Evolutionary conservation across 176 grass and related monocot genomes (phyloP).

Genomic region (Thalia dealbata): DNA sequence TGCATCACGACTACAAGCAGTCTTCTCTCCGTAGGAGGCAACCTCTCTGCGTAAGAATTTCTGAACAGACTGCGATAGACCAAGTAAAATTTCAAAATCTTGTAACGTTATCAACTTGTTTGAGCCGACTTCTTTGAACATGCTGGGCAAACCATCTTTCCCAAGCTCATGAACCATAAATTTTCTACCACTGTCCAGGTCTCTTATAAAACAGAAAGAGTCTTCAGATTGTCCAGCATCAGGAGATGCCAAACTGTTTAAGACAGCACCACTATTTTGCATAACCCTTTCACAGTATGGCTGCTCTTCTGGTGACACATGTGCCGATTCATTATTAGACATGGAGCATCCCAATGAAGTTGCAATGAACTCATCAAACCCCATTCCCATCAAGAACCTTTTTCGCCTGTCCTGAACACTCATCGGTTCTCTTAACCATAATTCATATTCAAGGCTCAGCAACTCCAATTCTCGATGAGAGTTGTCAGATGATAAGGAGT

Average conservation of each 20-base stretch:
- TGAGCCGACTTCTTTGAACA: constrained; percentile 59
- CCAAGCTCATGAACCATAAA: constrained; percentile 29
- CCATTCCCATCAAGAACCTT: constrained; percentile 50
- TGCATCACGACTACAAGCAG: neutral
- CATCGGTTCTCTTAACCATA: constrained; percentile 38
- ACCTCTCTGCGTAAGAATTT: constrained; percentile 28
- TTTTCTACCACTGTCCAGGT: constrained; percentile 41
- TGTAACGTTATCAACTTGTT: constrained; percentile 50
- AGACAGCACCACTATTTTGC: constrained; percentile 1
- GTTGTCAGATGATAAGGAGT: constrained; percentile 40
- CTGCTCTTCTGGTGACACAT: constrained; percentile 1
- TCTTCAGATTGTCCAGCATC: constrained; percentile 19
- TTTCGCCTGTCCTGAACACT: constrained; percentile 75
- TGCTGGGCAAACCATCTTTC: constrained; percentile 23
- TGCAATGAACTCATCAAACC: constrained; percentile 36
- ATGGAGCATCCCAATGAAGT: constrained; percentile 18
- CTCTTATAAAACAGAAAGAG: constrained; percentile 28
- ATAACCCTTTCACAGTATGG: constrained; percentile 27
- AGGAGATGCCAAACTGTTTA: constrained; percentile 18
- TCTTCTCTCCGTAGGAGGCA: neutral
- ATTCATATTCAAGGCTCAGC: constrained; percentile 28
- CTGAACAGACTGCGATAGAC: constrained; percentile 40
- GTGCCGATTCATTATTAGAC: constrained; percentile 24
- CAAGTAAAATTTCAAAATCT: constrained; percentile 48
- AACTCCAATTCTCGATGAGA: constrained; percentile 20